Percentiles rank a stretch among this genome's conserved stretches.
phyloP scores from a whole-genome alignment of 257 asterid genomes.

The Lithospermum erythrorhizon region DNA sequence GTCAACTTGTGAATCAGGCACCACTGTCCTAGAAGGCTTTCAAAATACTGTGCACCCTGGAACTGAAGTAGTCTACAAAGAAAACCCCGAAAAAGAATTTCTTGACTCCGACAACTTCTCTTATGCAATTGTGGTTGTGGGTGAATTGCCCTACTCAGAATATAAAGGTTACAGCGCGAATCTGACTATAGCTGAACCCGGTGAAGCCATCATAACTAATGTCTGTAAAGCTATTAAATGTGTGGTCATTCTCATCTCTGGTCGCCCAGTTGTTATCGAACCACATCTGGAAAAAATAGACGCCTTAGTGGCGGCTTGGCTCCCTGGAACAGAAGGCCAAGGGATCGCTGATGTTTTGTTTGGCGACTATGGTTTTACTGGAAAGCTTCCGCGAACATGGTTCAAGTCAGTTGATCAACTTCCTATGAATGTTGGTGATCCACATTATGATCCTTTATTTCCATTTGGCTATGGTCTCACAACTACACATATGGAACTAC shows the following conservation, averaged over 20 bases:
- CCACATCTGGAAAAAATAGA: slow-evolving; percentile 33
- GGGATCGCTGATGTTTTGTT: slow-evolving; percentile 48
- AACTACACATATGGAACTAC: slow-evolving; percentile 16
- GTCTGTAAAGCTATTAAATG: slow-evolving; percentile 34
- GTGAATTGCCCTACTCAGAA: slow-evolving; percentile 46
- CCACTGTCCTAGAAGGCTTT: slow-evolving; percentile 39
- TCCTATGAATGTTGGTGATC: slow-evolving; percentile 57
- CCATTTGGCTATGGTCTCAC: slow-evolving; percentile 45
- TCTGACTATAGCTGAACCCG: slow-evolving; percentile 31
- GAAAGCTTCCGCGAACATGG: slow-evolving; percentile 54
- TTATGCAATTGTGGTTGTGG: slow-evolving; percentile 45
- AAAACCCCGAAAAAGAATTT: slow-evolving; percentile 21
- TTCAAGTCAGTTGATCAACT: slow-evolving; percentile 48
- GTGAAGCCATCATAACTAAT: slow-evolving; percentile 24
- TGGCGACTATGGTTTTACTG: slow-evolving; percentile 48
- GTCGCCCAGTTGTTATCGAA: slow-evolving; percentile 41
- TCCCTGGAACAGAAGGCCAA: slow-evolving; percentile 55
- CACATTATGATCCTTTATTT: slow-evolving; percentile 45
- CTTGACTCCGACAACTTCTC: slow-evolving; percentile 27
- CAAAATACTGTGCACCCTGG: slow-evolving; percentile 36
- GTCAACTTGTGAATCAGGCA: slow-evolving; percentile 25
- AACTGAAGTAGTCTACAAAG: slow-evolving; percentile 26
- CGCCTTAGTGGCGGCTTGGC: slow-evolving; percentile 59
- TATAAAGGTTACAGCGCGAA: slow-evolving; percentile 28
- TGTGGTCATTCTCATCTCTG: slow-evolving; percentile 39